These are phyloP conservation scores for Thoreauomyces humboldtii DNA, from an alignment of 192 early-diverging fungal species.

Conservation along the genomic window DNA sequence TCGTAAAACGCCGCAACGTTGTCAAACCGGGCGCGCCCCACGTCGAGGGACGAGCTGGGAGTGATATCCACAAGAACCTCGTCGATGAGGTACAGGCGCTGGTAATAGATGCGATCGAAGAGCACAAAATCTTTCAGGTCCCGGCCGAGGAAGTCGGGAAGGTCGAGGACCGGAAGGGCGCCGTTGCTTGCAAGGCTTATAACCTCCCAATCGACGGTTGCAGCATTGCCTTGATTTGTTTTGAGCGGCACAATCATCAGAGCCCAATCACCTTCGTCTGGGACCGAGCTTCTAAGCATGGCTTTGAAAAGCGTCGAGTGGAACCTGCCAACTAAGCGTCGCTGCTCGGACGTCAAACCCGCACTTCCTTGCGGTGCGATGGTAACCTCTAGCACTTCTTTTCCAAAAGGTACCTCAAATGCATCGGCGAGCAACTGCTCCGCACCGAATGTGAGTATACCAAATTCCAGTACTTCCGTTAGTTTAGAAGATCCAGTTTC, in stretches of 20 bases:
- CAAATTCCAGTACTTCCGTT: not conserved
- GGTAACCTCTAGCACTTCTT: too few relatives aligned
- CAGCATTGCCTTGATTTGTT: not conserved
- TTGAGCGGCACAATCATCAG: slow-evolving; percentile 14
- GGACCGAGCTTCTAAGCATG: slow-evolving; percentile 21
- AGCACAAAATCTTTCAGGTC: slow-evolving; percentile 26
- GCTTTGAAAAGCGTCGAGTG: slow-evolving; percentile 21
- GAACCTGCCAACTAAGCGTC: too few relatives aligned
- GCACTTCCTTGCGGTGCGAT: too few relatives aligned
- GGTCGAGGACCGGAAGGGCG: not conserved
- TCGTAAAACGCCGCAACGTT: slow-evolving; percentile 35
- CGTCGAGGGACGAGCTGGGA: slow-evolving; percentile 11
- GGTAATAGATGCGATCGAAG: slow-evolving; percentile 25
- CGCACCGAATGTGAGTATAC: not conserved
- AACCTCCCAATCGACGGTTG: slow-evolving; percentile 22
- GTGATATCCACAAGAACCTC: slow-evolving; percentile 21
- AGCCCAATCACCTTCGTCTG: slow-evolving; percentile 19
- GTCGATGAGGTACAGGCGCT: slow-evolving; percentile 33
- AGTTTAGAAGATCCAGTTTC: too few relatives aligned
- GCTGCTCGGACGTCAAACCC: too few relatives aligned
- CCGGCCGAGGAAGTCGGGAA: not conserved
- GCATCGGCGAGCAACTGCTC: not conserved
- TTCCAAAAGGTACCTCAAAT: not conserved
- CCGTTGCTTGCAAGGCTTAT: not conserved
- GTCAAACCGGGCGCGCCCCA: slow-evolving; percentile 10